These are phyloP conservation scores for Tylopilus intermedius DNA, from an alignment of 768 basidiomycete species.

Conservation along the genomic window DNA sequence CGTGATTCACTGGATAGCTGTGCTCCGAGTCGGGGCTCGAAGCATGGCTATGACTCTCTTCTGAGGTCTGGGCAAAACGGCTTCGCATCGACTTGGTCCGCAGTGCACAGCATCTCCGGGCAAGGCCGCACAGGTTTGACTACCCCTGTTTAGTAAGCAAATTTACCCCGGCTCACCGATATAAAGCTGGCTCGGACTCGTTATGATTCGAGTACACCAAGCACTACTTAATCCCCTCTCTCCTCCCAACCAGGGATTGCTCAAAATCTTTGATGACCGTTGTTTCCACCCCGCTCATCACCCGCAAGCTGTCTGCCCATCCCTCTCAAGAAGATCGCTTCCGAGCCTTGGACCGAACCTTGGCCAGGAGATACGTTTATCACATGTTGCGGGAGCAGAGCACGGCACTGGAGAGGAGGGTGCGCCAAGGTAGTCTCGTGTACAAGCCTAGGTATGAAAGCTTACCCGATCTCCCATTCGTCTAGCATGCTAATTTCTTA, in stretches of 20 bases:
- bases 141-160: too few relatives aligned
- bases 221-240: not conserved
- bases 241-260: not conserved
- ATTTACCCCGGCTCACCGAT: not conserved
- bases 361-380: conserved; percentile 29
- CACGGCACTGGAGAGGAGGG: conserved; percentile 16
- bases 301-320: conserved; percentile 26
- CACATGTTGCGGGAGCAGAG: conserved; percentile 21
- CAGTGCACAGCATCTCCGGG: too few relatives aligned
- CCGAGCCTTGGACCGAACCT: conserved; percentile 28
- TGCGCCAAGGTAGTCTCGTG: conserved; percentile 26
- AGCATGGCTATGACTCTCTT: too few relatives aligned
- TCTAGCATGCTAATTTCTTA: conserved; percentile 11
- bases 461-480: conserved; percentile 1
- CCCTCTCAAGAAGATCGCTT: conserved; percentile 23
- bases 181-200: not conserved
- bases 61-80: too few relatives aligned
- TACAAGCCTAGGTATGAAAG: conserved; percentile 29
- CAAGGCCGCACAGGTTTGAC: too few relatives aligned
- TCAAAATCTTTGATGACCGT: conserved; percentile 21
- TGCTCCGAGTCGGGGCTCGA: too few relatives aligned
- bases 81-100: too few relatives aligned
- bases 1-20: not conserved
- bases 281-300: conserved; percentile 11
- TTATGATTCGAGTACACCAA: conserved; percentile 1